Percentiles rank a stretch among this genome's conserved stretches.
Evolutionary conservation across 768 basidiomycete species (phyloP).

Genomic region (Leucosporidium creatinivorum): DNA sequence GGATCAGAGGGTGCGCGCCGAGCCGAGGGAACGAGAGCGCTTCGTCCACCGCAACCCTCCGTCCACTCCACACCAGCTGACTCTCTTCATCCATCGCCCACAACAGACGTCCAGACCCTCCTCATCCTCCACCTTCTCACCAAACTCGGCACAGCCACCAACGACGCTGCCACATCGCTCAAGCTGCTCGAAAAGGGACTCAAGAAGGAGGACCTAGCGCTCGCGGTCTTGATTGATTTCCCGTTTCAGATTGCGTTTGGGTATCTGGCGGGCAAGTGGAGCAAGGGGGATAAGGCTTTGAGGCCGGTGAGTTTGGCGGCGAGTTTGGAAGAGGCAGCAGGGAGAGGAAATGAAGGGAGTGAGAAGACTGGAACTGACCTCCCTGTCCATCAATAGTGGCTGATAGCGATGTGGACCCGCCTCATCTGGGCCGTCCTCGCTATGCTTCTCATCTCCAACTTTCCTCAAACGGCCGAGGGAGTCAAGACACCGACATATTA

Average conservation of each 20-base stretch:
- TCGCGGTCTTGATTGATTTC: slow-evolving; percentile 91
- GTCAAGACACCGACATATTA: slow-evolving; percentile 51
- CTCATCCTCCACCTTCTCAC: slow-evolving; percentile 79
- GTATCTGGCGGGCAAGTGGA: slow-evolving; percentile 89
- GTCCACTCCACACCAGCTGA: too few relatives aligned
- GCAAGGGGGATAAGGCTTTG: slow-evolving; percentile 66
- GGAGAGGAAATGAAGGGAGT: slow-evolving; percentile 9
- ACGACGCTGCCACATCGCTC: slow-evolving; percentile 80
- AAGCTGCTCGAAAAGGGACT: slow-evolving; percentile 97
- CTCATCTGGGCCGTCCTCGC: slow-evolving; percentile 64
- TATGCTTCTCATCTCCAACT: slow-evolving; percentile 70
- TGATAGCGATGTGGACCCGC: slow-evolving; percentile 83
- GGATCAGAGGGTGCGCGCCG: background rate
- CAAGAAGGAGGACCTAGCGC: slow-evolving; percentile 88
- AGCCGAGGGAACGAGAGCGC: background rate
- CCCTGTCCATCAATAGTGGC: too few relatives aligned
- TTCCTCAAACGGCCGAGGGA: slow-evolving; percentile 50
- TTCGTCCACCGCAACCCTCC: too few relatives aligned
- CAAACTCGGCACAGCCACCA: slow-evolving; percentile 89
- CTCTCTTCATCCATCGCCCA: background rate
- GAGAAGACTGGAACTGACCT: too few relatives aligned
- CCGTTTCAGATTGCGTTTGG: slow-evolving; percentile 94
- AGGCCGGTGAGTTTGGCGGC: slow-evolving; percentile 47
- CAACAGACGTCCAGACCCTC: slow-evolving; percentile 77
- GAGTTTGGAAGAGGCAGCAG: background rate